A percentile compares a stretch with the other conserved stretches of the same genome.
Evolutionary conservation across 352 stramenopile species (phyloP).

Genomic region (Globisporangium abappressorium): DNA sequence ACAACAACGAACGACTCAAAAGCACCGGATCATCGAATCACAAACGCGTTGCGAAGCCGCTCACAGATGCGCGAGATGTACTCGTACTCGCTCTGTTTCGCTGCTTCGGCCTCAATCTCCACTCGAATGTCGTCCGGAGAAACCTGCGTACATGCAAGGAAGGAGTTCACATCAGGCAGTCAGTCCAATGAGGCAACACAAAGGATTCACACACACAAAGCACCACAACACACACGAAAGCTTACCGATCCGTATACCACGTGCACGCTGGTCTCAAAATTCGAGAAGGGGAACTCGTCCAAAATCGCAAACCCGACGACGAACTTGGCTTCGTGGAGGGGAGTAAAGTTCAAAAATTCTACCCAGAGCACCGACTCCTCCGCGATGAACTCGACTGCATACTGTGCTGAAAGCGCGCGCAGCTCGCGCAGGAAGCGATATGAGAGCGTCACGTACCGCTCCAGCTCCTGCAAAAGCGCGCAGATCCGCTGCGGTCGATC

Average conservation of each 20-base stretch:
- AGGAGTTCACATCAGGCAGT: background rate
- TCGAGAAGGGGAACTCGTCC: slow-evolving; percentile 48
- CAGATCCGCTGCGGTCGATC: slow-evolving; percentile 26
- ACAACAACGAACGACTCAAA: slow-evolving; percentile 15
- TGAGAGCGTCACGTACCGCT: slow-evolving; percentile 46
- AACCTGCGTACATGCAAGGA: slow-evolving; percentile 33
- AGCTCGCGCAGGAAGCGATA: slow-evolving; percentile 60
- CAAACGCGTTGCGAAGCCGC: slow-evolving; percentile 44
- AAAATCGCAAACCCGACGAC: slow-evolving; percentile 52
- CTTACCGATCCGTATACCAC: slow-evolving; percentile 54
- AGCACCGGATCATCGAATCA: slow-evolving; percentile 23
- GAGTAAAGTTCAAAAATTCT: slow-evolving; percentile 62
- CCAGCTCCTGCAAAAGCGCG: slow-evolving; percentile 43
- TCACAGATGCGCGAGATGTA: slow-evolving; percentile 58
- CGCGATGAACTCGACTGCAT: slow-evolving; percentile 42
- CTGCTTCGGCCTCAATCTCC: slow-evolving; percentile 39
- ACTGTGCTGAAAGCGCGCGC: slow-evolving; percentile 52
- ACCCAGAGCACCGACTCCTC: slow-evolving; percentile 50
- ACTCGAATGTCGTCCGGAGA: slow-evolving; percentile 40
- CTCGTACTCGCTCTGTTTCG: slow-evolving; percentile 36
- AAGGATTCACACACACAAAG: background rate
- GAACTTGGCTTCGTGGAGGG: slow-evolving; percentile 33
- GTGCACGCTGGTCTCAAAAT: slow-evolving; percentile 39
- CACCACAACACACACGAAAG: no score
- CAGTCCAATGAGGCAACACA: background rate